Base-by-base conservation (phyloP, 208 protist species). In the Leishmania guyanensis region DNA sequence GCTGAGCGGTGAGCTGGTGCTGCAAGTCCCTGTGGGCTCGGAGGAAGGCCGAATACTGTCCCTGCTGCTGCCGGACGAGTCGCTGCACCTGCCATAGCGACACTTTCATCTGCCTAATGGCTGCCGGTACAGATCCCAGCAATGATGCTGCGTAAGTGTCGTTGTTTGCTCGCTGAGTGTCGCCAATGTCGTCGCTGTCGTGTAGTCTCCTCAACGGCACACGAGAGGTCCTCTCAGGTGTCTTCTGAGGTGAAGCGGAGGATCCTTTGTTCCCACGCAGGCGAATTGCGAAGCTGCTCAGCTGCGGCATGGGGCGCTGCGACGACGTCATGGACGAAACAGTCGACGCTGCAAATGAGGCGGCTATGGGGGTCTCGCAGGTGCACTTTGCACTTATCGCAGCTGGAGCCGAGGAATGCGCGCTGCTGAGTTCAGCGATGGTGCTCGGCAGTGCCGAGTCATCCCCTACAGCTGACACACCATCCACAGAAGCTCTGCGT, bases 251-350 rank as follows among this genome's bases (percentile, higher is more conserved):
- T 0, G 51, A 56, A 17, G 9, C 26, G n/a, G 22, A 26, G 46
- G 33, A 76, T 10, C 69, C 54, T 51, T 77, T 68, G 74, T 6
- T 50, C 46, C 77, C 73, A 6, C 82, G 77, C 53, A 82, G 54
- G 20, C 82, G 82, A 48, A 85, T 85, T 26, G 77, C 82, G 56
- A 85, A 85, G 77, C 82, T 85, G 66, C 82, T 85, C 16, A 50
- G 43, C 73, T 85, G 77, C 70, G 77, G 77, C 12, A 12, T 20
- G 10, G 70, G 82, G n/a, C 82, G 77, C 51, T 33, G 50, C 77
- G 62, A 69, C 22, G 73, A 75, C 4, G 62, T 14, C 3, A 16
- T 29, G 3, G 74, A 79, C 12, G 72, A 53, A 69, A 39, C 54
- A n/a, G 33, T 54, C 0, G 75, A 76, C 1, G 39, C 39, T 46